Evolutionary conservation across 345 rosid species (phyloP), one percentile per base, ranked within the genome.

Genomic region (Murraya koenigii): DNA sequence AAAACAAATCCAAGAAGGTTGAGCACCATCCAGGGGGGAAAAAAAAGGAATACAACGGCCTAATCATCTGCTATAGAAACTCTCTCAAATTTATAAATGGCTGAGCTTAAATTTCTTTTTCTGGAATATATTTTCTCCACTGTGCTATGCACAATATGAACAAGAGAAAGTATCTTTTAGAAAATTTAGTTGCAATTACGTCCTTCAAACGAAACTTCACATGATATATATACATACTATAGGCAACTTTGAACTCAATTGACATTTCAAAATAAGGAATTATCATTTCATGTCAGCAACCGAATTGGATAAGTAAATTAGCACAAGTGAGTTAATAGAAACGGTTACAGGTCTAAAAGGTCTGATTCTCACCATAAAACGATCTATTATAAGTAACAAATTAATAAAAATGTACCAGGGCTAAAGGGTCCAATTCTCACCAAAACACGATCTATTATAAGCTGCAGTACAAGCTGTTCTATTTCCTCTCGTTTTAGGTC

Each of bases 391-490:
- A 52, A 52, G 56, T 7, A 52, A 55, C 10, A 2, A 35, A 41
- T 33, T 66, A 60, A 63, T 10, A 32, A 23, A 61, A n/a, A 74
- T 28, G 38, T 62, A 25, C 52, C 63, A 62, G 66, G 66, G 64
- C 68, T 41, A 28, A 17, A 75, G 69, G 60, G 8, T 69, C 47
- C 74, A 39, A 26, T 67, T 79, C 86, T 86, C 90, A 95, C 98
- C 92, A 95, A 79, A 83, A 89, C 88, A 66, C 83, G 90, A 69
- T 88, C 94, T 58, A 89, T 75, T 70, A 93, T 85, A 78, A 95
- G 93, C 80, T 82, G 92, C 70, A 91, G 69, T 30, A 87, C 91
- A 38, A 93, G 92, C 74, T 91, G 89, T 78, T 95, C 98, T 74
- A 91, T 80, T 78, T 89, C 91, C 79, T 93, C 98, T 81, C 87